Evolutionary conservation across 1,284 basidiomycete genomes (phyloP), one percentile per base, ranked within the genome.

Genomic region (Dichomitus squalens): DNA sequence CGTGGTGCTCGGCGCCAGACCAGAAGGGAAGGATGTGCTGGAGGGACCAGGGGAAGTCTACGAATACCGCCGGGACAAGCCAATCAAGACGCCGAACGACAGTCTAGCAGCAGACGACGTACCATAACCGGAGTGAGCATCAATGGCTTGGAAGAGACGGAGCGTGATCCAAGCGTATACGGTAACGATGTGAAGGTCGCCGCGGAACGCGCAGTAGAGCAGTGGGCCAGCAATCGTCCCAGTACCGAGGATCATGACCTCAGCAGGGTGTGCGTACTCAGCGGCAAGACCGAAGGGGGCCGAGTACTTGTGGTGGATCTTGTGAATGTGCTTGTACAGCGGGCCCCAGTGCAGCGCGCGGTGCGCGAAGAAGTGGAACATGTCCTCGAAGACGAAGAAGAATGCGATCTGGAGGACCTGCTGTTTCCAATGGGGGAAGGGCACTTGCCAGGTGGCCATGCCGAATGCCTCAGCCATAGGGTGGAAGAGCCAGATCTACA

Each of bases 1-100:
- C 96, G 75, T 98, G 96, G 80, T 98, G 96, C 71, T 99, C 97
- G 0, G 96, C 97, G 49, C 97, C 96, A 23, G 95, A 94, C 96
- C 96, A 99, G 84, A 98, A 94, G 3, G 96, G 96, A 29, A 99
- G 59, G 70, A 94, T 89, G 80, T 96, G 88, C 69, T 95, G 90
- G 61, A 99, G 81, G n/a, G 93, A 96, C 95, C 94, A 96, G 4
- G 95, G 95, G 83, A 97, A 97, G 75, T 97, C 91, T 91, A 38
- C 18, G 7, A 11, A 18, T 7, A 23, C 11, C 7, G 21, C 16
- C 41, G 41, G 50, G n/a, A 49, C 21, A 23, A 12, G 23, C 48
- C 33, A 55, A 43, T 25, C 39, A 49, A n/a, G 21, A 23, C 3
- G 11, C 7, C 12, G 41, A 31, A 40, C 49, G 47, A 27, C 20